These are phyloP conservation scores for Leavenworthia alabamica DNA, from an alignment of 345 rosid species.

Conservation along the genomic window DNA sequence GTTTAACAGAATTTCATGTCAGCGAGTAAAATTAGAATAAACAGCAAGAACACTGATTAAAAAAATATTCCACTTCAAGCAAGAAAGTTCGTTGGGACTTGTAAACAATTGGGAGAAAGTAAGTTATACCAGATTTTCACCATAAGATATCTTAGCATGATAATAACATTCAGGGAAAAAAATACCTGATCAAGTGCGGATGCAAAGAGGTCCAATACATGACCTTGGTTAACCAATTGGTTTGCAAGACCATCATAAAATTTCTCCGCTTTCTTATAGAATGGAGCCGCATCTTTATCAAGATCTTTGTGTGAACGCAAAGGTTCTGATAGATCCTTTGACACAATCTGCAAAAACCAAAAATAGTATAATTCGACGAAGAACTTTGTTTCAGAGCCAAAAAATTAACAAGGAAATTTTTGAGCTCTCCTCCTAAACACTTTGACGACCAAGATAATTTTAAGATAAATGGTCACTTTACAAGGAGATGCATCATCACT, in stretches of 20 bases:
- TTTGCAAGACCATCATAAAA: slow-evolving; percentile 82
- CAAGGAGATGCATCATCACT: background rate
- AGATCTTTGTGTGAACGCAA: slow-evolving; percentile 99
- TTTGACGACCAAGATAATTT: background rate
- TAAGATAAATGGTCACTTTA: background rate
- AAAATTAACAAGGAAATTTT: background rate
- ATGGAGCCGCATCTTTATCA: slow-evolving; percentile 98
- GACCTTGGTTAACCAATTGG: slow-evolving; percentile 97
- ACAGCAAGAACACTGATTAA: background rate
- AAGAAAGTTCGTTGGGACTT: slow-evolving; percentile 3
- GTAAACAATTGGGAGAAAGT: background rate
- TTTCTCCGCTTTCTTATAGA: slow-evolving; percentile 89
- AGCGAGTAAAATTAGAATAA: background rate
- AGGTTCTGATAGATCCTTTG: slow-evolving; percentile 94
- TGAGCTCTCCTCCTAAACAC: slow-evolving; percentile 4
- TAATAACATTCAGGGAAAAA: slow-evolving; percentile 3
- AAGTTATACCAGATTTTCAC: background rate
- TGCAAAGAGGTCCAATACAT: slow-evolving; percentile 95
- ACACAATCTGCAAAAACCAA: slow-evolving; percentile 67
- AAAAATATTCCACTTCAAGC: slow-evolving; percentile 4
- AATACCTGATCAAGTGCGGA: slow-evolving; percentile 98
- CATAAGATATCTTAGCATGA: background rate
- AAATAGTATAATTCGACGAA: slow-evolving; percentile 7
- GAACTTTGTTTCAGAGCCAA: slow-evolving; percentile 1
- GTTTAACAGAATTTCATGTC: background rate